phyloP scores from a whole-genome alignment of 75 land plant species.

The Cryptomeria japonica region DNA sequence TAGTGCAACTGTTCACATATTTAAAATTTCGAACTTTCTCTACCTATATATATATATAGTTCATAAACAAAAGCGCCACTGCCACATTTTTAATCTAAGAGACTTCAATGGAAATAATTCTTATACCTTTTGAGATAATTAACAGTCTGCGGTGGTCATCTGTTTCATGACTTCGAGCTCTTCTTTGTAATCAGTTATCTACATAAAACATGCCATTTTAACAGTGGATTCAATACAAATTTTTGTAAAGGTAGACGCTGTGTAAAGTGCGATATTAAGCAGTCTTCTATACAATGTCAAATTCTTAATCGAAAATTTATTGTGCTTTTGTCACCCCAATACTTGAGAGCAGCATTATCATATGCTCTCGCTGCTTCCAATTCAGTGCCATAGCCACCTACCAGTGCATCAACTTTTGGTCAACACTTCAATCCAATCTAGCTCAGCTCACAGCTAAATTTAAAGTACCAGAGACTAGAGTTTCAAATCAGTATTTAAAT shows the following conservation, averaged over 20 bases:
- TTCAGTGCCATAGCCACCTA: slow-evolving; percentile 94
- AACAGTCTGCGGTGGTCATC: slow-evolving; percentile 76
- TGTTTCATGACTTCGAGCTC: slow-evolving; percentile 72
- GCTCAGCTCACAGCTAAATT: background rate
- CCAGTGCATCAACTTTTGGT: background rate
- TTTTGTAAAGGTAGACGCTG: background rate
- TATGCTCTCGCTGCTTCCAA: slow-evolving; percentile 94
- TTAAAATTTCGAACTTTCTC: background rate
- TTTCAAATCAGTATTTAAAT: background rate
- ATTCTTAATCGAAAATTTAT: slow-evolving; percentile 75
- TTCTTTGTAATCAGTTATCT: slow-evolving; percentile 56
- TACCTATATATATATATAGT: background rate
- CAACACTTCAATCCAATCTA: background rate
- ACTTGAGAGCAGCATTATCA: slow-evolving; percentile 92
- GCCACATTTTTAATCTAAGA: background rate
- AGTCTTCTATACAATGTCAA: background rate
- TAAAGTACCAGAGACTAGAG: background rate
- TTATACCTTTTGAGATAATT: slow-evolving; percentile 63
- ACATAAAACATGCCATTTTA: background rate
- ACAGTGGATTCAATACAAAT: background rate
- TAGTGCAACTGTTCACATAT: no score
- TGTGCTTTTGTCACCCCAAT: slow-evolving; percentile 85
- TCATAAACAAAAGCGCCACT: background rate
- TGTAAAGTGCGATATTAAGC: background rate
- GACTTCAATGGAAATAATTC: background rate